Conservation (phyloP, 2,329 filamentous ascomycete genomes). For the Ascochyta clinopodiicola region DNA sequence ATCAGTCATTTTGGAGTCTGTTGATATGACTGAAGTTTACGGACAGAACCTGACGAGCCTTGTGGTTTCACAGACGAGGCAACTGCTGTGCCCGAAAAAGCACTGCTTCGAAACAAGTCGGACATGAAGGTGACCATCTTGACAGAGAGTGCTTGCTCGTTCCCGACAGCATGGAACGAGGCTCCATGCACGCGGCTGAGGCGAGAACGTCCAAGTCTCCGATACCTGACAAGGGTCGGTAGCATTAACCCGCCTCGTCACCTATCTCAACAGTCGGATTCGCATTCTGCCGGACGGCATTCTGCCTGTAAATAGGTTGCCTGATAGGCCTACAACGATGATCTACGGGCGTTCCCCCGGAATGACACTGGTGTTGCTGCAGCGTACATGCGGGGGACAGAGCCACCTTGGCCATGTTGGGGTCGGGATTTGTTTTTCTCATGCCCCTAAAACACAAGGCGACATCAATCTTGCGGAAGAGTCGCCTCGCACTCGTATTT, state of each 20-base stretch:
- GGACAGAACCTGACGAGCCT: too few species aligned
- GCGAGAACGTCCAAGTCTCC: background rate
- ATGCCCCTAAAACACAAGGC: background rate
- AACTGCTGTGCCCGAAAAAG: background rate
- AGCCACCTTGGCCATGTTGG: background rate
- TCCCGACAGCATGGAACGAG: background rate
- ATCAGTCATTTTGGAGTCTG: conserved; percentile 12
- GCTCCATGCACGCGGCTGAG: background rate
- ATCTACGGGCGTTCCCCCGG: background rate
- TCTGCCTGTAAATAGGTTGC: background rate
- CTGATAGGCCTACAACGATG: background rate
- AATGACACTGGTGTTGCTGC: background rate
- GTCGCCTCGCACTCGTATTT: too few species aligned
- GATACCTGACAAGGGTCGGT: background rate
- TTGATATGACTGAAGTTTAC: background rate
- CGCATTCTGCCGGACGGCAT: background rate
- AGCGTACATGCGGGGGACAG: background rate
- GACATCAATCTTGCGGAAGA: too few species aligned
- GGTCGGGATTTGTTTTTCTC: too few species aligned
- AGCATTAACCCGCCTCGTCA: background rate
- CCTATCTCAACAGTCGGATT: background rate
- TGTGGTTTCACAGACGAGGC: background rate
- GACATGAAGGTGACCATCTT: background rate
- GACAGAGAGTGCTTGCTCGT: background rate
- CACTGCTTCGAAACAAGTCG: background rate